Base-by-base conservation (phyloP, 179 eudicot genomes). In the Corrigiola litoralis region DNA sequence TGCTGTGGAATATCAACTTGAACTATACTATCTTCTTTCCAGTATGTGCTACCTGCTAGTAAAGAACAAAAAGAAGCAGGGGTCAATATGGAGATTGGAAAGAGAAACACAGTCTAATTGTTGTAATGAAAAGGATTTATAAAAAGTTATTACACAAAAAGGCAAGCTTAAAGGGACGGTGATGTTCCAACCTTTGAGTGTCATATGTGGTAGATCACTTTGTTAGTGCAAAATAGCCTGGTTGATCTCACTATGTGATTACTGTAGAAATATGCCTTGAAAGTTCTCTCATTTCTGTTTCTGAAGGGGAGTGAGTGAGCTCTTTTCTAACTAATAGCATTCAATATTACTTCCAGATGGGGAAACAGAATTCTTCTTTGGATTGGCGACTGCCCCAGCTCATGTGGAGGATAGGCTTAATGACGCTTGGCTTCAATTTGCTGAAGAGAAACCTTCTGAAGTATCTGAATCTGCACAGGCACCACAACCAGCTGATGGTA, bases 371-470 rank as follows among this genome's bases (percentile, higher is more conserved):
- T 94, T 94, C 85, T 94, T 94, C 75, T 94, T 94, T 69, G 99
- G 99, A 51, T 76, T 94, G 83, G 99, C 97, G 55, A 94, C 97
- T 24, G 99, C 99, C 37, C 97, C 99, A 1, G 99, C 99, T 36
- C 99, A 94, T 46, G 96, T 91, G 49, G 99, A 94, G 75, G 99
- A 94, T 73, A 85, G 76, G 79, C 95, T 94, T 25, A 21, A 88
- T 78, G 99, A 94, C 83, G 92, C 99, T 57, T 94, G 99, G 99
- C 96, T 94, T 47, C 82, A 91, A 66, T 94, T 94, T 82, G 99
- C 99, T 49, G 87, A 84, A 73, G 86, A 81, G 52, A 76, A 69
- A 14, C 81, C 82, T 6, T 55, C 78, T 68, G 82, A 85, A 55
- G 61, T 70, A 17, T 58, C 82, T 23, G 89, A 83, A 60, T 53